A percentile compares a stretch with the other conserved stretches of the same genome.
Conservation (phyloP, 345 rosid species). For the Limnanthes douglasii region DNA sequence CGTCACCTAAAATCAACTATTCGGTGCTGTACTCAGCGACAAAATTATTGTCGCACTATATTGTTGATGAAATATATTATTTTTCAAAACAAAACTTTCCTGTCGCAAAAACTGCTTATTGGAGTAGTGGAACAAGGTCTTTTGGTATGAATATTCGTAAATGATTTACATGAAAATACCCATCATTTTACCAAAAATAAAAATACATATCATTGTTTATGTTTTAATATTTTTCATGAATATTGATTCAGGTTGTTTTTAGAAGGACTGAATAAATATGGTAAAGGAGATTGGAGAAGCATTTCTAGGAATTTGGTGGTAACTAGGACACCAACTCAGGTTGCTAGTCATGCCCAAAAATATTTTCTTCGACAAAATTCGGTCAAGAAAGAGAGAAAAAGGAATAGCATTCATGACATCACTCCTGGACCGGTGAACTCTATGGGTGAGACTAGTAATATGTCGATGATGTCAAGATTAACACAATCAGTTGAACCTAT, state of each 20-base stretch:
- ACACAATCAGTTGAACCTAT: too few relatives aligned
- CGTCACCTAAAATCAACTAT: too few relatives aligned
- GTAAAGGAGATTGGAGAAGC: slow-evolving; percentile 90
- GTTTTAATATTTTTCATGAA: neutral
- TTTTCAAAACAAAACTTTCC: too few relatives aligned
- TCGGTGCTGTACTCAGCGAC: too few relatives aligned
- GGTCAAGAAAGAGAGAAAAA: slow-evolving; percentile 62
- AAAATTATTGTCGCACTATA: too few relatives aligned
- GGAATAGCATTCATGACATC: slow-evolving; percentile 79
- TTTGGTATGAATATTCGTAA: neutral
- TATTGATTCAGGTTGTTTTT: slow-evolving; percentile 38
- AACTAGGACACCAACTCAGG: slow-evolving; percentile 80
- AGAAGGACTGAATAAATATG: slow-evolving; percentile 42
- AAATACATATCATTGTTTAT: neutral
- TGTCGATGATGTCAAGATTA: too few relatives aligned
- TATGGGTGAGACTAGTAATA: too few relatives aligned
- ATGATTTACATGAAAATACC: neutral
- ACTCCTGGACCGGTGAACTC: too few relatives aligned
- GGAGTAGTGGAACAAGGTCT: neutral
- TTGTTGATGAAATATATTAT: too few relatives aligned
- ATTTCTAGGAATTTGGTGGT: slow-evolving; percentile 73
- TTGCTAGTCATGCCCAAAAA: slow-evolving; percentile 93
- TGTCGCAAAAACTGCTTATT: too few relatives aligned
- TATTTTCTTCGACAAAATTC: slow-evolving; percentile 57
- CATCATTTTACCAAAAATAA: neutral